Base-by-base conservation (phyloP, 345 rosid genomes). In the Dipteronia dyeriana region DNA sequence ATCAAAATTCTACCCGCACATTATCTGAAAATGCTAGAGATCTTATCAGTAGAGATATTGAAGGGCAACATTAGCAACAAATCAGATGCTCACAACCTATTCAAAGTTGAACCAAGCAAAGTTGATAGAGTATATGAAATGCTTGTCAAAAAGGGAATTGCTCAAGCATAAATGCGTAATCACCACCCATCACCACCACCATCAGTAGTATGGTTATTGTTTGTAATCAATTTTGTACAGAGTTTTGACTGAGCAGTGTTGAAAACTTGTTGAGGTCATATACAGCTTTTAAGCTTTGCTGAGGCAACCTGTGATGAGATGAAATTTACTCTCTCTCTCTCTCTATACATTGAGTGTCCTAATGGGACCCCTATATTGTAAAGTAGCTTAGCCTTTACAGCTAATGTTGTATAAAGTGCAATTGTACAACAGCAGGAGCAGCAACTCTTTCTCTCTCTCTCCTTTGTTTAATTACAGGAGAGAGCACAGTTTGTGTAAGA, bases 41-140 rank as follows among this genome's bases (percentile, higher is more conserved):
- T 77, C 23, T 80, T 96, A 83, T 87, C 95, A 16, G 75, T 65
- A 29, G 94, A 88, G 87, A 85, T 94, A 22, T 71, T 84, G 87
- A 89, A 81, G 70, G 97, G 97, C 73, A 87, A 78, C 57, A 75
- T 96, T 31, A 85, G 83, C 78, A 84, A 86, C 70, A 96, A 90
- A 85, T 82, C 96, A 6, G 99, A 93, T 80, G 98, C 99, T 16
- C 86, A 93, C 85, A 79, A 74, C 79, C 85, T 92, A 78, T 91
- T 95, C 85, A 89, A 86, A 80, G 94, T 96, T 75, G 97, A 94
- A 14, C 85, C 91, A 20, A 81, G 88, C 81, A 94, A 96, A 87
- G 91, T 90, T 45, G 97, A 94, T 79, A 87, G 77, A 80, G 89
- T 92, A 22, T 96, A 94, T 80, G 98, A 96, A 76, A 89, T 96